Percentiles rank a stretch among this genome's conserved stretches.
Conservation (phyloP, 305 asterid genomes). For the Petunia hybrid region DNA sequence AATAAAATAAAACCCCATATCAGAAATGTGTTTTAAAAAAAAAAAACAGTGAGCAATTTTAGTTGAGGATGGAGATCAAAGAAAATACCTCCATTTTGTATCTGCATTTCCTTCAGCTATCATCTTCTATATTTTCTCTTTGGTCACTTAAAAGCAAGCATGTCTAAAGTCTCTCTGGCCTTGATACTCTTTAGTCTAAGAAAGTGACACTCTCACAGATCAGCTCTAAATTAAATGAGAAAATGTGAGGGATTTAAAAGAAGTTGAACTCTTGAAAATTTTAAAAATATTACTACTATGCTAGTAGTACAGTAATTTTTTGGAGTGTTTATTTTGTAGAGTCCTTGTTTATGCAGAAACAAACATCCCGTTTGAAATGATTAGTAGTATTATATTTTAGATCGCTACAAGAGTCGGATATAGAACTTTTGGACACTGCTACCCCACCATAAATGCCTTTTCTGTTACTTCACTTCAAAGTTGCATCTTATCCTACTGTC, state of each 20-base stretch:
- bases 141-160: not conserved
- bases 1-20: not conserved
- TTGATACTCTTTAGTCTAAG: too few species aligned
- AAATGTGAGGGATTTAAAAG: not conserved
- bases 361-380: not conserved
- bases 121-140: not conserved
- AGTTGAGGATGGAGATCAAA: not conserved
- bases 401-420: not conserved
- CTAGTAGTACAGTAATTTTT: not conserved
- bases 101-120: slow-evolving; percentile 9
- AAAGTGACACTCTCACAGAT: too few species aligned
- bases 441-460: slow-evolving; percentile 17
- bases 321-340: not conserved
- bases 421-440: not conserved
- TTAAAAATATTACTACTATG: not conserved
- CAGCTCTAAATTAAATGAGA: not conserved
- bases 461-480: slow-evolving; percentile 32
- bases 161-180: not conserved
- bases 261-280: not conserved
- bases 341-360: not conserved
- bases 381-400: not conserved
- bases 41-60: not conserved
- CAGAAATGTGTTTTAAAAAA: slow-evolving; percentile 10
- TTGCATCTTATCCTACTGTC: slow-evolving; percentile 4
- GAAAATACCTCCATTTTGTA: slow-evolving; percentile 6